A percentile compares a stretch with the other conserved stretches of the same genome.
These are phyloP conservation scores for Penicillium verhagenii DNA, from an alignment of 495 filamentous ascomycete genomes.

Conservation along the genomic window DNA sequence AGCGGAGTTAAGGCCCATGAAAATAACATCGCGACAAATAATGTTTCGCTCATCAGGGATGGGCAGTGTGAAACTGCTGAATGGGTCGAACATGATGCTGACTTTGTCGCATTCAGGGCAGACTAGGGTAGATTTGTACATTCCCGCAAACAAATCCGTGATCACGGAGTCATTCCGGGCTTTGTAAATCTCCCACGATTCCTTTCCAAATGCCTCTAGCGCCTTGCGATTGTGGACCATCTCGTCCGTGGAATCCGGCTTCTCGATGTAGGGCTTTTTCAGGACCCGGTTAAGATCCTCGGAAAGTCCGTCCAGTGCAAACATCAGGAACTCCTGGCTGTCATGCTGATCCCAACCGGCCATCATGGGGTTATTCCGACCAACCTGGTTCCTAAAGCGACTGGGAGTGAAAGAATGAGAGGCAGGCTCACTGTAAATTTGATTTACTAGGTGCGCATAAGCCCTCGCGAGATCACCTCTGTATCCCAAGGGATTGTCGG, in stretches of 20 bases:
- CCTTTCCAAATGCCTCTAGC: slow-evolving; percentile 77
- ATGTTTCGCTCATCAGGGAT: slow-evolving; percentile 75
- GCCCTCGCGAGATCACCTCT: slow-evolving; percentile 77
- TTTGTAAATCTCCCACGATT: slow-evolving; percentile 89
- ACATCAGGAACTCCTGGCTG: slow-evolving; percentile 96
- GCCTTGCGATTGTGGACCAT: slow-evolving; percentile 81
- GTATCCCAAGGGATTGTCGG: slow-evolving; percentile 77
- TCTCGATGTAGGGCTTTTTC: slow-evolving; percentile 97
- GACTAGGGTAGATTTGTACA: slow-evolving; percentile 95
- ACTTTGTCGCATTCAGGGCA: slow-evolving; percentile 91
- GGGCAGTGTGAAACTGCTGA: slow-evolving; percentile 90
- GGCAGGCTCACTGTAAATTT: slow-evolving; percentile 61
- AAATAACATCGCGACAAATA: slow-evolving; percentile 71
- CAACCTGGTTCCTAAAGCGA: slow-evolving; percentile 77
- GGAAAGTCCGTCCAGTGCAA: slow-evolving; percentile 89
- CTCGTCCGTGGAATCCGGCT: slow-evolving; percentile 95
- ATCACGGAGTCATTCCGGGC: slow-evolving; percentile 92
- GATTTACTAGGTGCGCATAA: slow-evolving; percentile 70
- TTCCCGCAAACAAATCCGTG: slow-evolving; percentile 90
- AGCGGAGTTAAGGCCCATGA: slow-evolving; percentile 63
- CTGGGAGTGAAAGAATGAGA: slow-evolving; percentile 66
- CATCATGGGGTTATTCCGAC: slow-evolving; percentile 76
- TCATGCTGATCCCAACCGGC: slow-evolving; percentile 96
- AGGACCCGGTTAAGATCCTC: slow-evolving; percentile 91
- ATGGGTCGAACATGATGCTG: slow-evolving; percentile 98